Evolutionary conservation across 441 rosid species (phyloP).

Genomic region (Pelargonium exstipulatum): DNA sequence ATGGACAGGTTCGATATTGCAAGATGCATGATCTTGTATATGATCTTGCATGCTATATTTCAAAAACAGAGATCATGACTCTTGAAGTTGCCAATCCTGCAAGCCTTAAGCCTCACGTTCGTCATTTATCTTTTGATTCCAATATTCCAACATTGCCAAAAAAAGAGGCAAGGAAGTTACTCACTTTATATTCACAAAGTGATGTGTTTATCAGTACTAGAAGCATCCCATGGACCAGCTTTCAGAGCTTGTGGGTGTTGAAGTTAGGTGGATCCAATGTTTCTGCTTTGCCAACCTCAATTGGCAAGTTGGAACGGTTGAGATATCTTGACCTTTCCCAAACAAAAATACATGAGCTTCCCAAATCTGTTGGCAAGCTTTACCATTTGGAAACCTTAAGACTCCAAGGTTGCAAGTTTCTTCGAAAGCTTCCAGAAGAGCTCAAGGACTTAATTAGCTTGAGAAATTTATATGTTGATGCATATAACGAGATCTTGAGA

Average conservation of each 20-base stretch:
- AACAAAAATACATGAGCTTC: constrained; percentile 10
- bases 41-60: constrained; percentile 22
- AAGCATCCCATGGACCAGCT: background rate
- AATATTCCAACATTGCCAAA: background rate
- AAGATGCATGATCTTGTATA: constrained; percentile 33
- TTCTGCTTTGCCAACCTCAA: background rate
- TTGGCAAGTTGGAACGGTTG: constrained; percentile 13
- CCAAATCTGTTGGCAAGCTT: constrained; percentile 23
- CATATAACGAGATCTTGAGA: background rate
- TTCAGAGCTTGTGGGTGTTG: constrained; percentile 22
- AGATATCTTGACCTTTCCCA: constrained; percentile 23
- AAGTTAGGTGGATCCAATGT: background rate
- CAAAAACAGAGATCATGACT: constrained; percentile 7
- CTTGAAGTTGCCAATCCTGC: background rate
- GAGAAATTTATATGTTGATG: constrained; percentile 12
- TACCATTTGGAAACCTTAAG: constrained; percentile 25
- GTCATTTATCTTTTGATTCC: background rate
- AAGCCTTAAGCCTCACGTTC: background rate
- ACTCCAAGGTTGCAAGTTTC: constrained; percentile 12
- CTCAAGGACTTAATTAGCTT: constrained; percentile 20
- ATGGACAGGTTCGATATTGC: constrained; percentile 7
- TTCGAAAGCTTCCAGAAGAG: constrained; percentile 19
- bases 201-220: background rate
- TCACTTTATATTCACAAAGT: background rate
- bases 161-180: constrained; percentile 1